phyloP scores from a whole-genome alignment of 2,329 filamentous ascomycete species.

The Alternaria gaisen region DNA sequence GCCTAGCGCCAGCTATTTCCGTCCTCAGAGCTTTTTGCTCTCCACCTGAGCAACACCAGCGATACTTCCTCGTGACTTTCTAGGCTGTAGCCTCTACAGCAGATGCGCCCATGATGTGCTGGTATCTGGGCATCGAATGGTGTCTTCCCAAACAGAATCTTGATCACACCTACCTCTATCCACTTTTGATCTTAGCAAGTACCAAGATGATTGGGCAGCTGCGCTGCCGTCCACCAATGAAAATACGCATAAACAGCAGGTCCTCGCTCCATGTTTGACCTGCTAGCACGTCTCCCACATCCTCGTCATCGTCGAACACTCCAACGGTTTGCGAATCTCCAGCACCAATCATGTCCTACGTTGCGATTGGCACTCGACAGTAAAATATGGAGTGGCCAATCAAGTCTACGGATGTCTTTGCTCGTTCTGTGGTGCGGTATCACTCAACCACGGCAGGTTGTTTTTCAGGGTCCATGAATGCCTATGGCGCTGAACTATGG shows the following conservation, averaged over 20 bases:
- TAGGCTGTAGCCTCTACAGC: background rate
- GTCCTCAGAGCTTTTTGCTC: background rate
- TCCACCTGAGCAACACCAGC: constrained; percentile 2
- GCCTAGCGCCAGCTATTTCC: constrained; percentile 12
- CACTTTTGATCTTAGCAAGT: background rate
- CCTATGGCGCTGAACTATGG: background rate
- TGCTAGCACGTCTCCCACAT: background rate
- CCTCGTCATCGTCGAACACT: background rate
- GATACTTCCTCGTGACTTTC: background rate
- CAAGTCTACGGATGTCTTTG: background rate
- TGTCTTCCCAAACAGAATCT: background rate
- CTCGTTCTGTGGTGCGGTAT: background rate
- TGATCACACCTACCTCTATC: background rate
- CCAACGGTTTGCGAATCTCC: background rate
- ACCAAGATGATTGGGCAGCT: too few species aligned
- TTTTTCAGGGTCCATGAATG: background rate
- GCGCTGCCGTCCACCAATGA: too few species aligned
- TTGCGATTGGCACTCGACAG: background rate
- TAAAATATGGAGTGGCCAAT: background rate
- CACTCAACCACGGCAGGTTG: background rate
- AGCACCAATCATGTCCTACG: too few species aligned
- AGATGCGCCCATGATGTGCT: background rate
- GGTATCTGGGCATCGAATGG: background rate
- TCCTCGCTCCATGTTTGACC: background rate
- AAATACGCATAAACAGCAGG: too few species aligned